A percentile compares a stretch with the other conserved stretches of the same genome.
phyloP scores from a whole-genome alignment of 768 basidiomycete species.

The Mycena chlorophos region DNA sequence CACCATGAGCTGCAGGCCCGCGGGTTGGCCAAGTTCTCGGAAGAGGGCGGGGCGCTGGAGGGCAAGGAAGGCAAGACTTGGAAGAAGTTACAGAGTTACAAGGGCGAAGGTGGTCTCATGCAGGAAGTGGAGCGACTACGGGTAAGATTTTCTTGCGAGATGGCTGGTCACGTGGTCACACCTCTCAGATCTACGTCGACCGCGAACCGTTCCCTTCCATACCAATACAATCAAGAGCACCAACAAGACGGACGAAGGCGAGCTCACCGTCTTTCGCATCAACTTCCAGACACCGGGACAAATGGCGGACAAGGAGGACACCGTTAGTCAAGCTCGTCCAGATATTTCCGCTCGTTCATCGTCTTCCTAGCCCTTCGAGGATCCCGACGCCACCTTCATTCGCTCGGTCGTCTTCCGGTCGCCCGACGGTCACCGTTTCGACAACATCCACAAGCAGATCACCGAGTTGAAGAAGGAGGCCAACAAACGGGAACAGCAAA shows the following conservation, averaged over 20 bases:
- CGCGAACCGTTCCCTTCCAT: conserved; percentile 94
- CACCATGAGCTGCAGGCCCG: conserved; percentile 75
- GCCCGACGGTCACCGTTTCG: conserved; percentile 84
- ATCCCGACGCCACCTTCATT: conserved; percentile 94
- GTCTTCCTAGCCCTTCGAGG: conserved; percentile 82
- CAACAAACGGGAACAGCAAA: conserved; percentile 95
- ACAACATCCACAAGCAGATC: conserved; percentile 86
- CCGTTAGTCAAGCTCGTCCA: conserved; percentile 47
- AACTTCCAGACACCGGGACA: conserved; percentile 99
- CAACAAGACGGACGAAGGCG: conserved; percentile 95
- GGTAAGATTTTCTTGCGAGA: conserved; percentile 45
- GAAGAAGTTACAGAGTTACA: conserved; percentile 96
- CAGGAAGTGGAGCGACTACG: conserved; percentile 76
- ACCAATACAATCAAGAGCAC: conserved; percentile 98
- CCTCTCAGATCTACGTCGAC: conserved; percentile 80
- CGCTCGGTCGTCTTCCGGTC: conserved; percentile 94
- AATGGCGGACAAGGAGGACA: conserved; percentile 96
- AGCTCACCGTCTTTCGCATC: conserved; percentile 91
- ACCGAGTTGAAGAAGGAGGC: conserved; percentile 95
- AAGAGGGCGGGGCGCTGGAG: conserved; percentile 69
- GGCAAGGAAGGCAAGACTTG: conserved; percentile 90
- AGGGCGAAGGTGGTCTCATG: conserved; percentile 89
- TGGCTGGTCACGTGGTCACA: not conserved
- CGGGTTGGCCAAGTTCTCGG: conserved; percentile 81
- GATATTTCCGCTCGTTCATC: not conserved